A percentile compares a stretch with the other conserved stretches of the same genome.
Evolutionary conservation across 768 basidiomycete species (phyloP).

Genomic region (Tricholoma matsutake): DNA sequence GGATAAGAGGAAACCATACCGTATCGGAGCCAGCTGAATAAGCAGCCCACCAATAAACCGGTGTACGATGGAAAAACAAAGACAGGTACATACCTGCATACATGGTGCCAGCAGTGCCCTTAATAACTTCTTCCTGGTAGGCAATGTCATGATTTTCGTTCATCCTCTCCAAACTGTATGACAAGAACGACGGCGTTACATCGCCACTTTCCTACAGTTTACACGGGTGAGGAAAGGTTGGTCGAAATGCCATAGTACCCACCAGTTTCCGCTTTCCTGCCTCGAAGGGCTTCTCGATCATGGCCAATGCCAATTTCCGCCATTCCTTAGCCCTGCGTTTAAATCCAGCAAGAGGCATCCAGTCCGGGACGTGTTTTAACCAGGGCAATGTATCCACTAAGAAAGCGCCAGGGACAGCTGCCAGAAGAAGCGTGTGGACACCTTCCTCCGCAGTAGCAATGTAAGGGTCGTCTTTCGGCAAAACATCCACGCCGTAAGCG

Average conservation of each 20-base stretch:
- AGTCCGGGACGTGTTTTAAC: constrained; percentile 35
- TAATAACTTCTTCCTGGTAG: constrained; percentile 19
- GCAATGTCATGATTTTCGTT: constrained; percentile 12
- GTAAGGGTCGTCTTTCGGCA: constrained; percentile 25
- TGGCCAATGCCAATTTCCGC: background rate
- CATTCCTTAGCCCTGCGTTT: constrained; percentile 5
- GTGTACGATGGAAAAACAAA: background rate
- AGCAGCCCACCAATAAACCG: background rate
- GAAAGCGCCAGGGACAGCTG: too few species aligned
- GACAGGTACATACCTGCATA: constrained; percentile 21
- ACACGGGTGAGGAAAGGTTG: too few species aligned
- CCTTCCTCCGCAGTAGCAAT: constrained; percentile 29
- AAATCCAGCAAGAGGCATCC: constrained; percentile 31
- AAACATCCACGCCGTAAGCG: background rate
- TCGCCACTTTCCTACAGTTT: constrained; percentile 15
- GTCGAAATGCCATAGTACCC: background rate
- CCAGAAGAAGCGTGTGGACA: constrained; percentile 16
- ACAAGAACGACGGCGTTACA: constrained; percentile 19
- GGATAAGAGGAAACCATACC: too few species aligned
- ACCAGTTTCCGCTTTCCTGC: constrained; percentile 17
- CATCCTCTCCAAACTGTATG: constrained; percentile 17
- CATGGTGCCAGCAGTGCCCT: constrained; percentile 23
- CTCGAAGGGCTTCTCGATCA: constrained; percentile 19
- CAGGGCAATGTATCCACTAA: constrained; percentile 23
- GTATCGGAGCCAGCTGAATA: constrained; percentile 17